These are phyloP conservation scores for Cupressus sempervirens DNA, from an alignment of 75 land plant species.

Conservation along the genomic window DNA sequence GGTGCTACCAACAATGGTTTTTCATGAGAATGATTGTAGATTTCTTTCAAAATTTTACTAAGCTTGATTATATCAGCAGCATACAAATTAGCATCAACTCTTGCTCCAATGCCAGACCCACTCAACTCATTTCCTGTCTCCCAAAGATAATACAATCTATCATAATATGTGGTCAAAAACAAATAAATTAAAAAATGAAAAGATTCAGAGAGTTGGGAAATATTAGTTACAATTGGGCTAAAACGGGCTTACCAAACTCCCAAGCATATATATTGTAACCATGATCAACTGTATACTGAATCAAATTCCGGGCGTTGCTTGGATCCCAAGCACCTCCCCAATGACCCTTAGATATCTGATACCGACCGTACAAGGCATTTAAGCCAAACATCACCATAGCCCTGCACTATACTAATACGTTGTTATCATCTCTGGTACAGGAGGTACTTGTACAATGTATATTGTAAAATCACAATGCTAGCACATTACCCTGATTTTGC, in stretches of 20 bases:
- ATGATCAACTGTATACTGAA: constrained; percentile 36
- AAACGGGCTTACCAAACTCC: constrained; percentile 69
- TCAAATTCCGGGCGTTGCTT: constrained; percentile 35
- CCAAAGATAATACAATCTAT: not conserved
- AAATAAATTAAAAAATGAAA: not conserved
- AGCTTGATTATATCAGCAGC: constrained; percentile 41
- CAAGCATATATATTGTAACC: constrained; percentile 65
- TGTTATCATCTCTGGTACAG: not conserved
- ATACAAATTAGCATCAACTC: constrained; percentile 47
- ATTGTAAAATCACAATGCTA: not conserved
- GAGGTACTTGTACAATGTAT: not conserved
- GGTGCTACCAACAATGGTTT: constrained; percentile 76
- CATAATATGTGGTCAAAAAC: not conserved
- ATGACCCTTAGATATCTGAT: constrained; percentile 12
- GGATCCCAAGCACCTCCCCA: constrained; percentile 35
- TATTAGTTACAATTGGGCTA: not conserved
- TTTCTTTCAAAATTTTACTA: constrained; percentile 26
- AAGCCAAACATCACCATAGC: constrained; percentile 36
- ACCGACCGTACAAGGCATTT: constrained; percentile 36
- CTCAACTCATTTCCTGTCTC: constrained; percentile 62
- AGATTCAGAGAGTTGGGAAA: not conserved
- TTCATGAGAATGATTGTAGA: constrained; percentile 37
- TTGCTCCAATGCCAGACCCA: constrained; percentile 75
- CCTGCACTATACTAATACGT: constrained; percentile 20
- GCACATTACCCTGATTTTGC: constrained; percentile 50